Evolutionary conservation across 2,329 filamentous ascomycete genomes (phyloP).

Genomic region (Coniochaeta pulveracea): DNA sequence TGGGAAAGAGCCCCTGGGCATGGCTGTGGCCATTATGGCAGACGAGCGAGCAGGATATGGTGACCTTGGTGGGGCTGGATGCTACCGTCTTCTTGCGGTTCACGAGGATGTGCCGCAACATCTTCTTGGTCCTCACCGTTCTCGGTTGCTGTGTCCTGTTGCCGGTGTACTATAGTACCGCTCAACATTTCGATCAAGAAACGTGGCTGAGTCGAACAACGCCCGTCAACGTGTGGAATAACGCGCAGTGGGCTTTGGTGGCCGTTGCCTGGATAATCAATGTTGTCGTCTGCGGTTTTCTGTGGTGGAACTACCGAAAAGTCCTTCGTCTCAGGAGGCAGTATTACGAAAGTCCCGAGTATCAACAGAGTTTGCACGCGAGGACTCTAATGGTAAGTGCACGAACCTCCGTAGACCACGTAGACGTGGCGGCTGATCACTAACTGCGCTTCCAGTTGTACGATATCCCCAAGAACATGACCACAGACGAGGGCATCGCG

Average conservation of each 20-base stretch:
- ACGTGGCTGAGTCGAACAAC: constrained; percentile 49
- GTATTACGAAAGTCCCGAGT: constrained; percentile 80
- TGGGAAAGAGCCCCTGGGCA: constrained; percentile 78
- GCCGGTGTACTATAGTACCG: constrained; percentile 60
- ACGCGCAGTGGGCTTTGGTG: constrained; percentile 47
- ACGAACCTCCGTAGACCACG: constrained; percentile 8
- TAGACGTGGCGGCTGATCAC: too few species aligned
- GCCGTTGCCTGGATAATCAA: constrained; percentile 56
- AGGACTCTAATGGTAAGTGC: constrained; percentile 50
- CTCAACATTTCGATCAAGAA: constrained; percentile 20
- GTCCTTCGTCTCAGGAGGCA: constrained; percentile 59
- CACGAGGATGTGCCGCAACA: constrained; percentile 81
- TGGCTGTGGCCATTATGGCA: constrained; percentile 73
- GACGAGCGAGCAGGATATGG: constrained; percentile 65
- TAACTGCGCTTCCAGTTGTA: constrained; percentile 67
- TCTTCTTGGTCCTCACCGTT: constrained; percentile 64
- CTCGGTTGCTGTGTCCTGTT: constrained; percentile 69
- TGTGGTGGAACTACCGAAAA: constrained; percentile 84
- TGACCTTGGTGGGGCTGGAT: constrained; percentile 81
- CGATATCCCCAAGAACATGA: constrained; percentile 67
- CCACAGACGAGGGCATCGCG: constrained; percentile 78
- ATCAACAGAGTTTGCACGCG: constrained; percentile 77
- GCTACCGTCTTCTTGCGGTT: constrained; percentile 85
- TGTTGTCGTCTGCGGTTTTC: constrained; percentile 62
- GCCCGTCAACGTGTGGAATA: constrained; percentile 40